A percentile compares a stretch with the other conserved stretches of the same genome.
Conservation (phyloP, 2,329 filamentous ascomycete species). For the Penicillium hordei region DNA sequence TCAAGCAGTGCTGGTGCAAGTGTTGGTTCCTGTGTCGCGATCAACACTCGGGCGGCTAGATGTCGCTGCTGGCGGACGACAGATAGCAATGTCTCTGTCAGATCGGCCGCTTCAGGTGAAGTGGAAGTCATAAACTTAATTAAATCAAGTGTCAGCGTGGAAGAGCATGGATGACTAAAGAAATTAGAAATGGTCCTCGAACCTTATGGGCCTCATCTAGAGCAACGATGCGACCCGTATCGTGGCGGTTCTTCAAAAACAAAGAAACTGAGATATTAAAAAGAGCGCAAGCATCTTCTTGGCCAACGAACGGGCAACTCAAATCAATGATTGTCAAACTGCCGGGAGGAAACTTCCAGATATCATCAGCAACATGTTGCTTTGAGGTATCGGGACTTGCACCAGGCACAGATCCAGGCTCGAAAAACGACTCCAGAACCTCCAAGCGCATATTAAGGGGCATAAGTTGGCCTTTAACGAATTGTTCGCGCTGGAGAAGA, state of each 20-base stretch:
- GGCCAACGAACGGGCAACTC: conserved; percentile 68
- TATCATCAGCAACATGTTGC: conserved; percentile 10
- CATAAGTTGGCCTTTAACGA: conserved; percentile 52
- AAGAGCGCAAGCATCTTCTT: conserved; percentile 65
- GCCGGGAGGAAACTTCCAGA: conserved; percentile 26
- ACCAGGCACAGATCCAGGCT: conserved; percentile 19
- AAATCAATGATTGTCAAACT: conserved; percentile 66
- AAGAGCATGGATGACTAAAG: too few species aligned
- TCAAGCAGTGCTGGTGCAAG: conserved; percentile 1
- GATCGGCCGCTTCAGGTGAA: background rate
- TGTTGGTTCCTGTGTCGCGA: conserved; percentile 9
- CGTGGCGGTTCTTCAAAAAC: conserved; percentile 58
- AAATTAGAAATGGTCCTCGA: conserved; percentile 1
- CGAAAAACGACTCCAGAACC: conserved; percentile 65
- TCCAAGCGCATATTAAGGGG: conserved; percentile 62
- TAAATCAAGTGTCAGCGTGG: background rate
- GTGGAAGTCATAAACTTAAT: background rate
- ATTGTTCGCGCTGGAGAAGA: conserved; percentile 35
- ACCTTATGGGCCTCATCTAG: conserved; percentile 63
- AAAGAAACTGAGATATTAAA: conserved; percentile 71
- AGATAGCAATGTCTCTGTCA: conserved; percentile 6
- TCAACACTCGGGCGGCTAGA: background rate
- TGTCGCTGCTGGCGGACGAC: conserved; percentile 6
- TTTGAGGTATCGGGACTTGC: background rate
- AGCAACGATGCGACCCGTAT: conserved; percentile 52